Evolutionary conservation across 345 rosid species (phyloP).

Genomic region (Cardamine chenopodiifolia): DNA sequence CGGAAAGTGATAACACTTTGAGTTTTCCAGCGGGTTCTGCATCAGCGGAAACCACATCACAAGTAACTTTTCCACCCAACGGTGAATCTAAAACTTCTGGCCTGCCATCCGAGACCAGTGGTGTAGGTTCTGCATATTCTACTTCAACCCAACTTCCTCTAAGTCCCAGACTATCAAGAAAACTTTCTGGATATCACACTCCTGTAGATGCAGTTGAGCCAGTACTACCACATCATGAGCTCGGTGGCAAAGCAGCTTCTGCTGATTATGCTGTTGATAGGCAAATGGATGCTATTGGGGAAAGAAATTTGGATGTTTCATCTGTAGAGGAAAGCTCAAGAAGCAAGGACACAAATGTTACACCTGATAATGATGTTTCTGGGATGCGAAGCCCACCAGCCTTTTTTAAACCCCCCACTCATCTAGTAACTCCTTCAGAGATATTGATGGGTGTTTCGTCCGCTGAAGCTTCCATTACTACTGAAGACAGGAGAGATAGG

Average conservation of each 20-base stretch:
- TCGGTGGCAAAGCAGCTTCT: constrained; percentile 49
- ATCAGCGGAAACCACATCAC: constrained; percentile 45
- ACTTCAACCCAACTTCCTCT: constrained; percentile 56
- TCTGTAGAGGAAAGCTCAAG: constrained; percentile 50
- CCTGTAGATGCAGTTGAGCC: constrained; percentile 48
- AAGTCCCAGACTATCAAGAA: constrained; percentile 63
- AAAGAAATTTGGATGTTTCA: constrained; percentile 46
- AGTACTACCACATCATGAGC: constrained; percentile 47
- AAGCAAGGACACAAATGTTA: constrained; percentile 52
- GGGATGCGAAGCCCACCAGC: constrained; percentile 47
- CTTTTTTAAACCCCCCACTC: constrained; percentile 75
- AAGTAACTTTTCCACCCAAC: constrained; percentile 32
- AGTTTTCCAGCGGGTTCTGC: constrained; percentile 45
- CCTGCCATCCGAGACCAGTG: constrained; percentile 48
- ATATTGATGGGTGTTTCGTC: constrained; percentile 65
- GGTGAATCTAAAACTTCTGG: constrained; percentile 50
- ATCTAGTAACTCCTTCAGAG: constrained; percentile 84
- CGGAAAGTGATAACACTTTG: constrained; percentile 37
- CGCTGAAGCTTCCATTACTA: constrained; percentile 53
- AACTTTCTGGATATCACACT: constrained; percentile 53
- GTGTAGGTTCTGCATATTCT: constrained; percentile 49
- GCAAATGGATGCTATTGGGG: constrained; percentile 49
- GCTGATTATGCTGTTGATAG: constrained; percentile 59
- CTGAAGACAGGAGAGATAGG: constrained; percentile 49
- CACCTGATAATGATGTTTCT: constrained; percentile 55